Evolutionary conservation across 768 basidiomycete genomes (phyloP).

Genomic region (Crassisporium funariophilum): DNA sequence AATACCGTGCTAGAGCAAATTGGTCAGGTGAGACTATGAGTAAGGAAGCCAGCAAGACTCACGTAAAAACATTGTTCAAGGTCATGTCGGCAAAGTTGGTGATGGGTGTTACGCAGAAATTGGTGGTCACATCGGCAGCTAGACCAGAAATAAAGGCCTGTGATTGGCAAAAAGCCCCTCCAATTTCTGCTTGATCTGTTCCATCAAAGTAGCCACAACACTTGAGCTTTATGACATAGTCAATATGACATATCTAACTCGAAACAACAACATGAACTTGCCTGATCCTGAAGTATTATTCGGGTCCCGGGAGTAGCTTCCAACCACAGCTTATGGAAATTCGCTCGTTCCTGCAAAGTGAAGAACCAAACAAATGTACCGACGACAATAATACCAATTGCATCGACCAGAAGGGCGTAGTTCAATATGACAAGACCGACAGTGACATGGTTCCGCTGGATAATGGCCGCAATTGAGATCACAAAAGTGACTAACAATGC

Average conservation of each 20-base stretch:
- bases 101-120: conserved; percentile 74
- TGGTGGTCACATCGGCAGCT: conserved; percentile 40
- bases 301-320: conserved; percentile 46
- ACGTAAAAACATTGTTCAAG: conserved; percentile 86
- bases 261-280: conserved; percentile 32
- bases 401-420: conserved; percentile 69
- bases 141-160: conserved; percentile 42
- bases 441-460: conserved; percentile 70
- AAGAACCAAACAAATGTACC: conserved; percentile 83
- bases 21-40: conserved; percentile 1
- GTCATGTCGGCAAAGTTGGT: conserved; percentile 70
- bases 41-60: conserved; percentile 30
- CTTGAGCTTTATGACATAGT: conserved; percentile 49
- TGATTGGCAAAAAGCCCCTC: conserved; percentile 61
- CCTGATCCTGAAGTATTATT: conserved; percentile 71
- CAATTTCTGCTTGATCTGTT: conserved; percentile 57
- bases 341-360: conserved; percentile 69
- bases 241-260: background rate
- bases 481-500: conserved; percentile 66
- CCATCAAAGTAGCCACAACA: conserved; percentile 89
- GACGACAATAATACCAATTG: conserved; percentile 57
- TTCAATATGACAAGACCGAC: conserved; percentile 76
- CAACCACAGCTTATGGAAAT: conserved; percentile 64
- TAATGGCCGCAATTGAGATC: conserved; percentile 70
- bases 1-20: conserved; percentile 45